A percentile compares a stretch with the other conserved stretches of the same genome.
Conservation (phyloP, 2,329 filamentous ascomycete species). For the Ophiocordyceps camponoti-rufipedis region DNA sequence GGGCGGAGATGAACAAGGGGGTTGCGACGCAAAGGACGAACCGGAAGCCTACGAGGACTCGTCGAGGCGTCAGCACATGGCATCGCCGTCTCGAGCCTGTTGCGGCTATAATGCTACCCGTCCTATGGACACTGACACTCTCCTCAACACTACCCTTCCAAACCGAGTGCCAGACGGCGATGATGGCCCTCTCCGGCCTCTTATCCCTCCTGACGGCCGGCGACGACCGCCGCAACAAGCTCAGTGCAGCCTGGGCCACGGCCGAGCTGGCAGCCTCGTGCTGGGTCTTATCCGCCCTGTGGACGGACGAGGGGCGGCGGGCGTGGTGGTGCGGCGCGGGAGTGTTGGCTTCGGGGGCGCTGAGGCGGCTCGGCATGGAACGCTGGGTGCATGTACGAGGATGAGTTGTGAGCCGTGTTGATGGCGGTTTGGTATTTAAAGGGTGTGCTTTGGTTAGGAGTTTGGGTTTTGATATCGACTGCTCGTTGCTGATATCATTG, state of each 20-base stretch:
- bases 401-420: too few relatives aligned
- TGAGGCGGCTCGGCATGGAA: neutral
- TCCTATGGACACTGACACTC: slow-evolving; percentile 10
- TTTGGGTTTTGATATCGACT: too few relatives aligned
- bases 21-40: neutral
- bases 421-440: too few relatives aligned
- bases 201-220: slow-evolving; percentile 12
- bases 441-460: too few relatives aligned
- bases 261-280: slow-evolving; percentile 14
- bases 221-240: slow-evolving; percentile 4
- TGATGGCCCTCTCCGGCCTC: slow-evolving; percentile 10
- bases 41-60: too few relatives aligned
- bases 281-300: slow-evolving; percentile 15
- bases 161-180: slow-evolving; percentile 10
- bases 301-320: slow-evolving; percentile 6
- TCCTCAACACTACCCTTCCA: slow-evolving; percentile 7
- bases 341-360: slow-evolving; percentile 11
- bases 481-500: too few relatives aligned
- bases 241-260: slow-evolving; percentile 12
- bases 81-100: slow-evolving; percentile 4
- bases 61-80: neutral
- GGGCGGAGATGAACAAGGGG: too few relatives aligned
- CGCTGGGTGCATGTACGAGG: too few relatives aligned
- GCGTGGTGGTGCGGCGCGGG: slow-evolving; percentile 11
- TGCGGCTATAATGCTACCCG: slow-evolving; percentile 7